These are phyloP conservation scores for Pseudonitzschia delicatissima DNA, from an alignment of 108 stramenopile genomes.

Conservation along the genomic window DNA sequence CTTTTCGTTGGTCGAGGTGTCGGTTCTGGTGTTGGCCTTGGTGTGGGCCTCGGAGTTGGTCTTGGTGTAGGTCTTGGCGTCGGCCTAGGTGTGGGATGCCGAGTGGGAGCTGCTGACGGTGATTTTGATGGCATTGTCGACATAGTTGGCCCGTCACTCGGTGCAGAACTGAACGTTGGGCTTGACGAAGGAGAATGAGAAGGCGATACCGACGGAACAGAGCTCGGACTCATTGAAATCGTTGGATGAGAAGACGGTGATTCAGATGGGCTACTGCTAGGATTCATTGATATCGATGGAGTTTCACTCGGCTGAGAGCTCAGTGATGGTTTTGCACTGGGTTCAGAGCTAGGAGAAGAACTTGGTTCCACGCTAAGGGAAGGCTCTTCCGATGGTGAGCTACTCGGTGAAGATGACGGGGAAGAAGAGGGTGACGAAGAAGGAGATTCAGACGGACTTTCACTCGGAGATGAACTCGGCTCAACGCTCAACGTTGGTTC, in stretches of 20 bases:
- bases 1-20: constrained; percentile 3
- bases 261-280: background rate
- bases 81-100: background rate
- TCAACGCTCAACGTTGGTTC: background rate
- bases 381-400: background rate
- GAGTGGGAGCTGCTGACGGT: background rate
- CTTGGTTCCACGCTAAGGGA: background rate
- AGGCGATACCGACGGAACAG: background rate
- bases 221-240: background rate
- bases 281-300: background rate
- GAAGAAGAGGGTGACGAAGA: background rate
- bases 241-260: background rate
- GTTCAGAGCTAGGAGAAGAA: background rate
- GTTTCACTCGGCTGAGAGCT: background rate
- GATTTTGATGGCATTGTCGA: background rate
- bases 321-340: background rate
- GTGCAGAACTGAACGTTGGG: background rate
- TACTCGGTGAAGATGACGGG: background rate
- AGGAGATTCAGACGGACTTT: background rate
- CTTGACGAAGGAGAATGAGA: background rate
- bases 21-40: background rate
- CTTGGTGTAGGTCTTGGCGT: background rate
- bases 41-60: background rate
- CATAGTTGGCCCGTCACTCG: background rate
- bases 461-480: background rate